phyloP scores from a whole-genome alignment of 2,329 filamentous ascomycete genomes.

The Arthroderma sp. region DNA sequence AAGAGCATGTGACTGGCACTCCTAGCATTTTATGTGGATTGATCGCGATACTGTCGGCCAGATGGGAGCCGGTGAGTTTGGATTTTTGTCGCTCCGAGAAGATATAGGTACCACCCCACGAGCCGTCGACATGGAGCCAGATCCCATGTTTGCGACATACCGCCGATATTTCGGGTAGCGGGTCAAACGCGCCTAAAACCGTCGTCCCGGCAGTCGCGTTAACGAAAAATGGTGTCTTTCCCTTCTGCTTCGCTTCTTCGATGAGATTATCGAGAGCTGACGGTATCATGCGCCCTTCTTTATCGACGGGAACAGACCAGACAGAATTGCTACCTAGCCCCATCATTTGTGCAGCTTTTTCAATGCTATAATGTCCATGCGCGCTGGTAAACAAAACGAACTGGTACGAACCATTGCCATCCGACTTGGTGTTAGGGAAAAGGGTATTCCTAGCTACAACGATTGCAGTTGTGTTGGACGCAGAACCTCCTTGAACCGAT shows the following conservation, averaged over 20 bases:
- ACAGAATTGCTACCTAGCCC: slow-evolving; percentile 69
- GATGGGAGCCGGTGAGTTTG: slow-evolving; percentile 57
- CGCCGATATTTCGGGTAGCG: slow-evolving; percentile 54
- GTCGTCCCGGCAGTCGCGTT: slow-evolving; percentile 94
- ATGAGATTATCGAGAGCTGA: slow-evolving; percentile 52
- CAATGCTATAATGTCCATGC: slow-evolving; percentile 87
- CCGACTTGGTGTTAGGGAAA: slow-evolving; percentile 61
- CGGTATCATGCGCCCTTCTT: slow-evolving; percentile 56
- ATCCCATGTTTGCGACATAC: slow-evolving; percentile 60
- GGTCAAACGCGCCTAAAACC: slow-evolving; percentile 79
- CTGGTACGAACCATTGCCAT: slow-evolving; percentile 50
- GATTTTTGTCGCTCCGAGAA: slow-evolving; percentile 54
- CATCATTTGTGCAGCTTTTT: slow-evolving; percentile 85
- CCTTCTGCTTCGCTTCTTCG: slow-evolving; percentile 46
- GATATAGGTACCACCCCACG: slow-evolving; percentile 75
- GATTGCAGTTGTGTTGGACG: slow-evolving; percentile 74
- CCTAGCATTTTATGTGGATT: slow-evolving; percentile 98
- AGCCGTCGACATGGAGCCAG: slow-evolving; percentile 89
- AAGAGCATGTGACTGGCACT: slow-evolving; percentile 79
- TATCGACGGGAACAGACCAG: slow-evolving; percentile 61
- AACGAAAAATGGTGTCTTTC: slow-evolving; percentile 80
- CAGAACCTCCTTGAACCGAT: slow-evolving; percentile 64
- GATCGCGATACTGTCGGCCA: slow-evolving; percentile 70
- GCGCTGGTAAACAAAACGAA: slow-evolving; percentile 80
- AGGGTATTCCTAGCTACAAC: slow-evolving; percentile 78